Base-by-base conservation (phyloP, 116 monocot genomes). In the Dioscorea cayenensis region DNA sequence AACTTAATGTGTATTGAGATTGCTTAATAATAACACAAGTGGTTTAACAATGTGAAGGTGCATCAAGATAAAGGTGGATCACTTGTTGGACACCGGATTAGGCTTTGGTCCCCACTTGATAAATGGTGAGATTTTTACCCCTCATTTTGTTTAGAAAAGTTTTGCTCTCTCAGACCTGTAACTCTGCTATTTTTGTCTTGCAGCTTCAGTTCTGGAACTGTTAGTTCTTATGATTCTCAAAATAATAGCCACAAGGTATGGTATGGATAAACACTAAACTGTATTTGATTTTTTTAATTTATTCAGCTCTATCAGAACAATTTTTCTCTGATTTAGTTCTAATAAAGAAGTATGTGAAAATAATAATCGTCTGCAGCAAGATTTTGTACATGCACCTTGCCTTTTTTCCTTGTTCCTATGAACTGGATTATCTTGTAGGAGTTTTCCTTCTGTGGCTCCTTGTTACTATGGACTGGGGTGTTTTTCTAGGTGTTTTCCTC, bases 191-290 rank as follows among this genome's bases (percentile, higher is more conserved):
- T 55, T 13, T 66, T 62, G 51, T 6, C 32, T 36, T 87, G 68
- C 85, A 87, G 87, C 72, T 87, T 75, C 85, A 79, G 48, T 72
- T 80, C 77, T 71, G 88, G 78, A 61, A 83, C 69, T 14, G 66
- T 87, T 74, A 66, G 73, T 64, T 77, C 80, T 28, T 83, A 82
- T 75, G 81, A 83, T 81, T 81, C 80, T 52, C 69, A 77, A 52
- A 83, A 74, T 23, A 76, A 66, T 58, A 74, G 21, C 16, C 60
- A 66, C 80, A 82, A 91, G 87, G 91, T 87, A 82, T n/a, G 4
- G 27, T 62, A 21, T 55, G 2, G 43, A 43, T 43, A n/a, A 55
- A 55, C 18, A 55, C 17, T 55, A 0, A 55, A 19, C 52, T 14
- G 16, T 16, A 43, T 43, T 12, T 43, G 3, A 20, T 67, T 67